Evolutionary conservation across 1,139 yeast species (phyloP), one percentile per base, ranked within the genome.

Genomic region (Casaregolazyma lundiana): DNA sequence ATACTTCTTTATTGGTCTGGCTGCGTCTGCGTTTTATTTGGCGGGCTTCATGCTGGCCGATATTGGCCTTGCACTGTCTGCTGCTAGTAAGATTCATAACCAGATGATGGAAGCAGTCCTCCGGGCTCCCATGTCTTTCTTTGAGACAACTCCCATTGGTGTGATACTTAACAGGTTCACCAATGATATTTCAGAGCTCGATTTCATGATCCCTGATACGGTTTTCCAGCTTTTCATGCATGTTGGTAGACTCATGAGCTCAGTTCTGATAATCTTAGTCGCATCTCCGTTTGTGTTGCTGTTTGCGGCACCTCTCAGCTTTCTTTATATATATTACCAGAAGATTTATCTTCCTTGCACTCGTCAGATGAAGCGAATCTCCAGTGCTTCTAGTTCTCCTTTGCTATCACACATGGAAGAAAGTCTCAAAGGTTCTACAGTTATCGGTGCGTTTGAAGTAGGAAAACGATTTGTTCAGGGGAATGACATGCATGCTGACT

Each of bases 31-130:
- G 66, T 77, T 83, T 11, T 67, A 84, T 38, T 72, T 84, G 48
- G 75, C 86, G 64, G 85, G 94, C 88, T 78, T 89, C 38, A 81
- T 73, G 66, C 86, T 96, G 64, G 80, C 85, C 43, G 94, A 85
- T 61, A 95, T 85, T 64, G 94, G 94, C 1, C 85, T 94, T 0
- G 82, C 95, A 1, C 80, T 92, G 55, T 77, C 79, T 43, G 96
- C 95, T 3, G 87, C 97, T 2, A 80, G 71, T 49, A 76, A 72
- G 49, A 73, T 92, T 50, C 98, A 92, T 66, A 77, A 81, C 53
- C 66, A 68, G 30, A 90, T 94, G 97, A 82, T 95, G 2, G 68
- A 70, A 38, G 72, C 87, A 43, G 69, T 84, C 4, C 63, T 84
- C 48, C 79, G 73, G 62, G 84, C 77, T 50, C 87, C 83, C 39